These are phyloP conservation scores for Arthrobotrys musiformis DNA, from an alignment of 2,329 filamentous ascomycete genomes.

Conservation along the genomic window DNA sequence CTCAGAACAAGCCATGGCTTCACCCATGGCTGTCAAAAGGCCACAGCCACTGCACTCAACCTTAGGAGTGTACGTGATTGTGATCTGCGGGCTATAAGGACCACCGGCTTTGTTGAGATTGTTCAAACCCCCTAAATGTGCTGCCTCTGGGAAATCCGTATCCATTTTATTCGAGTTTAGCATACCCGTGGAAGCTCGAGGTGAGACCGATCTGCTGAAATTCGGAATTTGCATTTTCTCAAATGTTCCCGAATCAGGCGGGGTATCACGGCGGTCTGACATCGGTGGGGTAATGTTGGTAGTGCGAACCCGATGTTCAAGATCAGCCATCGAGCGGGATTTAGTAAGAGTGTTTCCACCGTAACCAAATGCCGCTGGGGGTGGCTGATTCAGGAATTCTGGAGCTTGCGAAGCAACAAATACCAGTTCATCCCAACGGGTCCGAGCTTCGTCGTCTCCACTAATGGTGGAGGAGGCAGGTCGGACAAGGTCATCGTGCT, in stretches of 20 bases:
- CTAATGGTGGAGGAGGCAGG: constrained; percentile 50
- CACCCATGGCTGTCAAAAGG: constrained; percentile 46
- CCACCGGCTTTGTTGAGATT: constrained; percentile 49
- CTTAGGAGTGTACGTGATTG: constrained; percentile 54
- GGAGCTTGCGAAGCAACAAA: constrained; percentile 54
- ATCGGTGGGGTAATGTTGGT: constrained; percentile 55
- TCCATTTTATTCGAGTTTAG: constrained; percentile 52
- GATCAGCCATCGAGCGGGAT: constrained; percentile 54
- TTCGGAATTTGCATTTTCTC: constrained; percentile 56
- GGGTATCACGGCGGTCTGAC: constrained; percentile 52
- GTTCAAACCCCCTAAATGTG: constrained; percentile 32
- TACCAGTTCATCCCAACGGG: constrained; percentile 52
- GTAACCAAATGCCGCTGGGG: constrained; percentile 48
- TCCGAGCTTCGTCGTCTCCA: constrained; percentile 48
- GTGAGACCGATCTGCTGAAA: constrained; percentile 52
- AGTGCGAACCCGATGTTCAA: constrained; percentile 52
- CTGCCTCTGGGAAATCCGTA: constrained; percentile 40
- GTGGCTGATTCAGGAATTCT: constrained; percentile 51
- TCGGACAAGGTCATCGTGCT: constrained; percentile 47
- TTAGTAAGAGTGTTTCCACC: constrained; percentile 53
- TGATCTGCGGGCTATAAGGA: constrained; percentile 53
- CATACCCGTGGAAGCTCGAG: constrained; percentile 51
- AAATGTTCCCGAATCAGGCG: constrained; percentile 56
- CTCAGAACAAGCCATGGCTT: constrained; percentile 54
- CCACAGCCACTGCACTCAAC: constrained; percentile 53